A percentile compares a stretch with the other conserved stretches of the same genome.
phyloP scores from a whole-genome alignment of 139 green algal species.

The Haematococcus sp. region DNA sequence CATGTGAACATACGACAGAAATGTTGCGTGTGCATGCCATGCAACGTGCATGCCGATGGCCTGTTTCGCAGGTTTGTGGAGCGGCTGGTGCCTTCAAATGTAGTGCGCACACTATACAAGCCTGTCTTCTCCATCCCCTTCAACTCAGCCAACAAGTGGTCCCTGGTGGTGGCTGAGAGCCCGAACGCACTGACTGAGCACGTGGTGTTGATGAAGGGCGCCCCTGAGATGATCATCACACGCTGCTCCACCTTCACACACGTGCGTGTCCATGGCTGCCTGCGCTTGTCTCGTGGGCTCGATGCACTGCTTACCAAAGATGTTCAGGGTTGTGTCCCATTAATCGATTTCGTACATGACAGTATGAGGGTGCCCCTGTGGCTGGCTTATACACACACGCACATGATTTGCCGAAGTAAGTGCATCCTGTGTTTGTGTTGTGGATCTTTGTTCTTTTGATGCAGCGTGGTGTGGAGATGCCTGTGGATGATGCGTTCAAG shows the following conservation, averaged over 20 bases:
- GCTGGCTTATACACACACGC: too few species aligned
- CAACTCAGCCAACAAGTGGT: conserved; percentile 87
- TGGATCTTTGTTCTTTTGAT: too few species aligned
- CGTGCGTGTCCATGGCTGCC: conserved; percentile 9
- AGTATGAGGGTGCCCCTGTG: too few species aligned
- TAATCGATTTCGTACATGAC: too few species aligned
- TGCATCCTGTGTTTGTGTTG: too few species aligned
- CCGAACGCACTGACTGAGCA: conserved; percentile 30
- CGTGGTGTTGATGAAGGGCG: conserved; percentile 53
- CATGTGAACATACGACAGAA: too few species aligned
- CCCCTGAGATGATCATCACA: conserved; percentile 58
- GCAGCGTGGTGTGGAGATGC: conserved; percentile 37
- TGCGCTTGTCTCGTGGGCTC: too few species aligned
- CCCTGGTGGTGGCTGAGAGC: conserved; percentile 58
- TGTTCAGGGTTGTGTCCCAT: too few species aligned
- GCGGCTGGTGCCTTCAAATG: conserved; percentile 11
- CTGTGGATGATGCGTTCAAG: conserved; percentile 46
- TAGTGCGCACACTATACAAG: conserved; percentile 35
- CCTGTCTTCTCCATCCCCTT: conserved; percentile 77
- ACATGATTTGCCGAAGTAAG: too few species aligned
- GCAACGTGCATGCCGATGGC: too few species aligned
- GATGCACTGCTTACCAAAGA: too few species aligned
- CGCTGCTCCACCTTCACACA: conserved; percentile 38
- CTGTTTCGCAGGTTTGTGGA: conserved; percentile 16
- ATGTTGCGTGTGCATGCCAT: too few species aligned